Evolutionary conservation across 176 grass and related monocot species (phyloP).

Genomic region (Pontederia crassipes): DNA sequence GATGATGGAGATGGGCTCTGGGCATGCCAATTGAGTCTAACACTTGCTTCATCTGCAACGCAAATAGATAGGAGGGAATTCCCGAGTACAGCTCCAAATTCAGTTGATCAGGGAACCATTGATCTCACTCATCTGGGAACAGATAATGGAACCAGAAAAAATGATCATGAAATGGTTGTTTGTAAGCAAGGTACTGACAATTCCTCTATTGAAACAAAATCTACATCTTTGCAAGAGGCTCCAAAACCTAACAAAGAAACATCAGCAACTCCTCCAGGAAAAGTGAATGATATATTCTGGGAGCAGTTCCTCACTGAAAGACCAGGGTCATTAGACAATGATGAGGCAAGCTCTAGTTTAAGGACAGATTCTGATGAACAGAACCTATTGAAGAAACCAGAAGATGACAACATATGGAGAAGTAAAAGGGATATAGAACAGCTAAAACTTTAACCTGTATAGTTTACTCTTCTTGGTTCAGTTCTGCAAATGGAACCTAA

Average conservation of each 20-base stretch:
- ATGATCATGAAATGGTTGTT: slow-evolving; percentile 12
- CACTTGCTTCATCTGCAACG: slow-evolving; percentile 56
- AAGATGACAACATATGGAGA: not conserved
- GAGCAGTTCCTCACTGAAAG: slow-evolving; percentile 11
- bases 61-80: slow-evolving; percentile 20
- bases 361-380: not conserved
- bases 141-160: slow-evolving; percentile 14
- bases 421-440: not conserved
- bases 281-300: slow-evolving; percentile 10
- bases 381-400: not conserved
- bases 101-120: slow-evolving; percentile 11
- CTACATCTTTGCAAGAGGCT: not conserved
- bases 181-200: slow-evolving; percentile 14
- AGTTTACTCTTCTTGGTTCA: not conserved
- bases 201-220: slow-evolving; percentile 4
- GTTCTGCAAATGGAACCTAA: too few relatives aligned
- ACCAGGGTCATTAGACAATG: slow-evolving; percentile 1
- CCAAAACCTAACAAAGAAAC: slow-evolving; percentile 19
- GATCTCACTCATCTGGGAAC: slow-evolving; percentile 7
- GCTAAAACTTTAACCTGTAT: slow-evolving; percentile 8
- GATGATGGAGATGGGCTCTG: slow-evolving; percentile 29
- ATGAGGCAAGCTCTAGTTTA: not conserved
- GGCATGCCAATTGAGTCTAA: slow-evolving; percentile 67
- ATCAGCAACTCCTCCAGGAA: not conserved
- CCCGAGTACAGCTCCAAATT: slow-evolving; percentile 1